These are phyloP conservation scores for Alternaria ventricosa DNA, from an alignment of 2,329 filamentous ascomycete genomes.

Conservation along the genomic window DNA sequence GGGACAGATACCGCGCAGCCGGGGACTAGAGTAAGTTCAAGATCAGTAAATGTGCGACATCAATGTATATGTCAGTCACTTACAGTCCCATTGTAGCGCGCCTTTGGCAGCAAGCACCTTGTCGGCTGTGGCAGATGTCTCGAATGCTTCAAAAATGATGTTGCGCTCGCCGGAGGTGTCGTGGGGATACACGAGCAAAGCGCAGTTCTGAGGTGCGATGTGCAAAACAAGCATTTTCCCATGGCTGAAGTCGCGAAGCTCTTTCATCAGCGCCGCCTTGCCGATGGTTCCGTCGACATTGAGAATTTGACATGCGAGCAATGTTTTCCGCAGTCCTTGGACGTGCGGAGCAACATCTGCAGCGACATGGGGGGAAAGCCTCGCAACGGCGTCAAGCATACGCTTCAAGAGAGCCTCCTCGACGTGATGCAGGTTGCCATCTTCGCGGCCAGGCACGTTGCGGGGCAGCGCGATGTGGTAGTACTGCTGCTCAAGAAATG, in stretches of 20 bases:
- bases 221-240: conserved; percentile 51
- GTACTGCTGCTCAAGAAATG: conserved; percentile 36
- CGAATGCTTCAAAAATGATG: conserved; percentile 66
- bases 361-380: conserved; percentile 18
- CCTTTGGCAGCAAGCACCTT: conserved; percentile 59
- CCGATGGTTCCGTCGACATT: conserved; percentile 34
- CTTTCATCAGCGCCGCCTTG: conserved; percentile 26
- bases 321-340: conserved; percentile 18
- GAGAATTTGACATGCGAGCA: conserved; percentile 24
- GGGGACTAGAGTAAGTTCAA: conserved; percentile 52
- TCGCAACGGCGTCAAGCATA: conserved; percentile 32
- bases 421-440: conserved; percentile 34
- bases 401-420: conserved; percentile 39
- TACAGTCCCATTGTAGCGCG: conserved; percentile 62
- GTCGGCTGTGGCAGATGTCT: conserved; percentile 62
- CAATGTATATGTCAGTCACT: not conserved
- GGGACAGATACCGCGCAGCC: conserved; percentile 60
- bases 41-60: not conserved
- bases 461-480: conserved; percentile 51
- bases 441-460: conserved; percentile 46
- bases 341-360: conserved; percentile 16
- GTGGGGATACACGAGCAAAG: conserved; percentile 51
- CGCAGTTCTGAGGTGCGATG: conserved; percentile 59
- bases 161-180: not conserved
- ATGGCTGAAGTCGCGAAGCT: conserved; percentile 20